Conservation (phyloP, 2,329 filamentous ascomycete genomes). For the Alternaria longipes region DNA sequence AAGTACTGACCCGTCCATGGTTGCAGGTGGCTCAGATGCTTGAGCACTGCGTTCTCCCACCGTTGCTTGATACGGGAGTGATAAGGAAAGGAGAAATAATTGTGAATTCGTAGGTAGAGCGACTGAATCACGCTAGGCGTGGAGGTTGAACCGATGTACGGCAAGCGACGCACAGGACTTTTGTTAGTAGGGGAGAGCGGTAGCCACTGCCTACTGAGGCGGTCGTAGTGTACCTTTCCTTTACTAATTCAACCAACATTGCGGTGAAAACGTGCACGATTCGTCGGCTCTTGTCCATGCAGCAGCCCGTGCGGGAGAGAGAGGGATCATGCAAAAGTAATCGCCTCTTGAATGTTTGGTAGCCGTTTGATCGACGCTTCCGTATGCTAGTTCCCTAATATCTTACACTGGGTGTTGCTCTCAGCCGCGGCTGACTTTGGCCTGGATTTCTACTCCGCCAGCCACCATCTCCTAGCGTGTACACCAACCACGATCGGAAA, state of each 20-base stretch:
- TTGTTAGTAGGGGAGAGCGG: conserved; percentile 1
- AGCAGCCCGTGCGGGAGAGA: conserved; percentile 2
- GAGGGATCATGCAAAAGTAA: conserved; percentile 4
- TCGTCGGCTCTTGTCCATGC: neutral
- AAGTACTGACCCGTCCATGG: conserved; percentile 10
- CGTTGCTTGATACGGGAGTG: neutral
- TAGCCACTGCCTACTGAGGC: neutral
- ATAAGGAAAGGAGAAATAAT: neutral
- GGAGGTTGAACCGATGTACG: neutral
- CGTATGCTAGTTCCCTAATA: neutral
- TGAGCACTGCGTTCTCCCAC: neutral
- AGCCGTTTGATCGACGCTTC: conserved; percentile 1
- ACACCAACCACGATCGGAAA: neutral
- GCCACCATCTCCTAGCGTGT: no score
- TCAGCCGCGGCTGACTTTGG: no score
- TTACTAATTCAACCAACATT: neutral
- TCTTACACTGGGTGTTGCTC: neutral
- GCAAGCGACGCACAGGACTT: neutral
- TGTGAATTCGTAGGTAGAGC: neutral
- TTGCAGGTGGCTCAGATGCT: neutral
- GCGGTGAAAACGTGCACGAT: conserved; percentile 10
- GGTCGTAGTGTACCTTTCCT: neutral
- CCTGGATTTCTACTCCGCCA: no score
- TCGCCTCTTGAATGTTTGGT: conserved; percentile 1
- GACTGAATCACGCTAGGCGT: neutral